These are phyloP conservation scores for Sporothrix pallida DNA, from an alignment of 2,329 filamentous ascomycete species.

Conservation along the genomic window DNA sequence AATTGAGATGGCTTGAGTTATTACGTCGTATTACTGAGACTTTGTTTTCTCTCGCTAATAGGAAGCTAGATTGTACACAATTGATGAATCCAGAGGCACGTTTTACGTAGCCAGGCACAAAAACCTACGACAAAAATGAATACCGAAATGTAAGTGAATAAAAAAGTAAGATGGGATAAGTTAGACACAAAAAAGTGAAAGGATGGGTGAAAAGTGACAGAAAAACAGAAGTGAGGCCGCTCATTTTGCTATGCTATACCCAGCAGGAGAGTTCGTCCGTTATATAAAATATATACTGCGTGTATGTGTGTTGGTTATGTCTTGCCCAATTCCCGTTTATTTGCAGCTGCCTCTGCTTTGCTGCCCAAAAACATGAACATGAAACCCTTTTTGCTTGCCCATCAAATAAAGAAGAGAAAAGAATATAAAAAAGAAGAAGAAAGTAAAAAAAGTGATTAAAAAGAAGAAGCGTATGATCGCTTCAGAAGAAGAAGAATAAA, in stretches of 20 bases:
- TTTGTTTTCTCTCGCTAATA: not conserved
- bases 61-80: too few species aligned
- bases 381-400: slow-evolving; percentile 1
- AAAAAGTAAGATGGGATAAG: not conserved
- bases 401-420: not conserved
- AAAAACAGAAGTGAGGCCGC: slow-evolving; percentile 15
- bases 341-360: not conserved
- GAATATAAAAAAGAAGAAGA: not conserved
- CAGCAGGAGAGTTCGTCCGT: slow-evolving; percentile 1
- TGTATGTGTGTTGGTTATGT: not conserved
- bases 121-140: not conserved
- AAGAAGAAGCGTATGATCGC: slow-evolving; percentile 18
- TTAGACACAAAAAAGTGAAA: not conserved
- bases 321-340: slow-evolving; percentile 3
- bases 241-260: slow-evolving; percentile 1
- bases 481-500: not conserved
- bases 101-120: not conserved
- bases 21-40: not conserved
- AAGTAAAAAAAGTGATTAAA: slow-evolving; percentile 3
- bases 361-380: not conserved
- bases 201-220: slow-evolving; percentile 9
- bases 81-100: not conserved
- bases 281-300: slow-evolving; percentile 10
- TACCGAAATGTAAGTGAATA: not conserved
- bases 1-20: too few species aligned